Percentiles rank a stretch among this genome's conserved stretches.
These are phyloP conservation scores for Debaryomycetaceae sp. DNA, from an alignment of 1,139 yeast genomes.

Conservation along the genomic window DNA sequence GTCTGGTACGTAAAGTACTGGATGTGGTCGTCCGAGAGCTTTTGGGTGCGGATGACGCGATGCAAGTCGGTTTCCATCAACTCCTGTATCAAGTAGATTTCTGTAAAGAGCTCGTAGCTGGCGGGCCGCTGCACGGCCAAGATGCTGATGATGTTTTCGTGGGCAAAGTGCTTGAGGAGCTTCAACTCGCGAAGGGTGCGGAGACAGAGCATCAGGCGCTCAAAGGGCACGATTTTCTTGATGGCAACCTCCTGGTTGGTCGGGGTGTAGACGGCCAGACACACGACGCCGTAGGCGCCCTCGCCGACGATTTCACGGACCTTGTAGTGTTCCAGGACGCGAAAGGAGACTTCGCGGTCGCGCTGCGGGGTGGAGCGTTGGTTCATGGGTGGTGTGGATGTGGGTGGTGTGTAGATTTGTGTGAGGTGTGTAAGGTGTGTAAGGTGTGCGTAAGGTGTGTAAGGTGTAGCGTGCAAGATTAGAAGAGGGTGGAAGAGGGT, in stretches of 20 bases:
- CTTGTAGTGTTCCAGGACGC: conserved; percentile 81
- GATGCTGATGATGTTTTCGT: conserved; percentile 85
- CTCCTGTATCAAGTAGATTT: conserved; percentile 88
- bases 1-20: conserved; percentile 91
- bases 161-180: conserved; percentile 74
- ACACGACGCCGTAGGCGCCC: conserved; percentile 97
- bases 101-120: conserved; percentile 63
- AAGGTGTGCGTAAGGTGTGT: background rate
- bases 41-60: conserved; percentile 79
- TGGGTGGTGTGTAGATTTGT: background rate
- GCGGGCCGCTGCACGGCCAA: conserved; percentile 86
- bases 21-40: conserved; percentile 80
- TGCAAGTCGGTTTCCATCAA: conserved; percentile 94
- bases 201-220: conserved; percentile 81
- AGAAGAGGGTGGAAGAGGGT: too few species aligned
- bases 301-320: conserved; percentile 79
- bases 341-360: conserved; percentile 51
- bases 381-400: background rate
- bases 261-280: conserved; percentile 85
- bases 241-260: conserved; percentile 87
- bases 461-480: background rate
- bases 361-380: background rate
- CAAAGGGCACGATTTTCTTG: conserved; percentile 90
- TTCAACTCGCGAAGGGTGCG: conserved; percentile 86
- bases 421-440: background rate